A percentile compares a stretch with the other conserved stretches of the same genome.
Conservation (phyloP, 2,329 filamentous ascomycete genomes). For the Alternaria tenuissima region DNA sequence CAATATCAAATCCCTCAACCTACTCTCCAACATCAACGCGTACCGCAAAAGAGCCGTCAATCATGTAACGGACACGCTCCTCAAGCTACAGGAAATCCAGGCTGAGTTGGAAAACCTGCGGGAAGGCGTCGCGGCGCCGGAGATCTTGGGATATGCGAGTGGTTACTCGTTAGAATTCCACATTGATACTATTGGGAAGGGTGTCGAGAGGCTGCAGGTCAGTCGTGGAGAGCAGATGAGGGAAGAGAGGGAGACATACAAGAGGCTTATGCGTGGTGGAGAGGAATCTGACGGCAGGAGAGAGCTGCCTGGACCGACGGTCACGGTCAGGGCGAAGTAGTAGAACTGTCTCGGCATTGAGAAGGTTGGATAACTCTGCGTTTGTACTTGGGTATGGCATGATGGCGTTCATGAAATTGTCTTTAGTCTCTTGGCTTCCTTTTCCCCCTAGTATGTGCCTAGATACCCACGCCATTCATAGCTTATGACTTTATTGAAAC, state of each 20-base stretch:
- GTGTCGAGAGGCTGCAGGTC: slow-evolving; percentile 74
- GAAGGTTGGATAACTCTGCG: not conserved
- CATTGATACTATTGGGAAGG: slow-evolving; percentile 76
- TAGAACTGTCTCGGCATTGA: not conserved
- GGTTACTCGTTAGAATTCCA: slow-evolving; percentile 74
- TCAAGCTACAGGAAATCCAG: slow-evolving; percentile 78
- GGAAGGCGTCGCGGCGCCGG: slow-evolving; percentile 73
- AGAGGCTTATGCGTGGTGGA: slow-evolving; percentile 28
- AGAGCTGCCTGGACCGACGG: slow-evolving; percentile 24
- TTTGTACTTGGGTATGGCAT: not conserved
- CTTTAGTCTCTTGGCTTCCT: not conserved
- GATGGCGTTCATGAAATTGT: not conserved
- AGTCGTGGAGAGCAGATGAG: slow-evolving; percentile 67
- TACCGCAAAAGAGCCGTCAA: slow-evolving; percentile 72
- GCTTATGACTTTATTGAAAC: not conserved
- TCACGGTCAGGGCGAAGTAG: slow-evolving; percentile 25
- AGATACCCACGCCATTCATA: slow-evolving; percentile 11
- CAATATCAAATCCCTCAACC: slow-evolving; percentile 68
- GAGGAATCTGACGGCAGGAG: slow-evolving; percentile 15
- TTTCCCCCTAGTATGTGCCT: not conserved
- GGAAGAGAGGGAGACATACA: slow-evolving; percentile 63
- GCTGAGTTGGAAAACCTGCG: slow-evolving; percentile 74
- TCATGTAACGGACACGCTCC: slow-evolving; percentile 73
- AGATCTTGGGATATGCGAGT: slow-evolving; percentile 62
- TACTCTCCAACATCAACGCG: slow-evolving; percentile 70